A percentile compares a stretch with the other conserved stretches of the same genome.
phyloP scores from a whole-genome alignment of 768 basidiomycete species.

The Boletus rufocinnamomeus region DNA sequence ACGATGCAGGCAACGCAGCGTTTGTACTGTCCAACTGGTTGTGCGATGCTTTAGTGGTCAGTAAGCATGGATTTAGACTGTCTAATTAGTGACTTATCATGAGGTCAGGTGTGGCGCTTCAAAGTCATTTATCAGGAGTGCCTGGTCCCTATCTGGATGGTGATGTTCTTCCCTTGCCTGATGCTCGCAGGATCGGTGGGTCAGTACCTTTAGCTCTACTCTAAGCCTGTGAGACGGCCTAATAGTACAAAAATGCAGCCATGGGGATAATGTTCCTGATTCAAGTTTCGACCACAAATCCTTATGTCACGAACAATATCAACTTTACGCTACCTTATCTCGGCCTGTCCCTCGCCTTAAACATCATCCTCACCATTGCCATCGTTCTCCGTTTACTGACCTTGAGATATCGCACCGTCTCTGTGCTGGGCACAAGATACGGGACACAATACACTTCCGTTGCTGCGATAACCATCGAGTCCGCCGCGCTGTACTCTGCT shows the following conservation, averaged over 20 bases:
- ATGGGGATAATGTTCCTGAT: neutral
- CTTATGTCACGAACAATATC: no score
- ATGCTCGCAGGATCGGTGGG: conserved; percentile 12
- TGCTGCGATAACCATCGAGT: conserved; percentile 39
- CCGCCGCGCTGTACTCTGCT: conserved; percentile 33
- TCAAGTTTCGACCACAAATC: no score
- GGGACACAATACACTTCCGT: conserved; percentile 34
- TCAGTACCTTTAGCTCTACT: neutral
- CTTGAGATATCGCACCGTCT: conserved; percentile 12
- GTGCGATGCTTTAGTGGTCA: no score
- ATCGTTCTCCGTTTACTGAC: conserved; percentile 33
- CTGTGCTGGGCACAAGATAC: conserved; percentile 23
- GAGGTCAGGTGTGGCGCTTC: no score
- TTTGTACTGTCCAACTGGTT: no score
- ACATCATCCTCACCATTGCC: conserved; percentile 36
- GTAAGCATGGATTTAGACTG: no score
- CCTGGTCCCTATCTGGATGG: conserved; percentile 3
- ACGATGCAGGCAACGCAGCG: no score
- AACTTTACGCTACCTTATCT: conserved; percentile 23
- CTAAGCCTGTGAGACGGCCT: neutral
- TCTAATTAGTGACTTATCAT: no score
- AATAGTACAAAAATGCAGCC: neutral
- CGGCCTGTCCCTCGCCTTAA: conserved; percentile 35
- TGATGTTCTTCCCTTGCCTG: conserved; percentile 13
- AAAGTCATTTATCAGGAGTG: neutral